Percentiles rank a stretch among this genome's conserved stretches.
These are phyloP conservation scores for Dioszegia aurantiaca DNA, from an alignment of 768 basidiomycete genomes.

Conservation along the genomic window DNA sequence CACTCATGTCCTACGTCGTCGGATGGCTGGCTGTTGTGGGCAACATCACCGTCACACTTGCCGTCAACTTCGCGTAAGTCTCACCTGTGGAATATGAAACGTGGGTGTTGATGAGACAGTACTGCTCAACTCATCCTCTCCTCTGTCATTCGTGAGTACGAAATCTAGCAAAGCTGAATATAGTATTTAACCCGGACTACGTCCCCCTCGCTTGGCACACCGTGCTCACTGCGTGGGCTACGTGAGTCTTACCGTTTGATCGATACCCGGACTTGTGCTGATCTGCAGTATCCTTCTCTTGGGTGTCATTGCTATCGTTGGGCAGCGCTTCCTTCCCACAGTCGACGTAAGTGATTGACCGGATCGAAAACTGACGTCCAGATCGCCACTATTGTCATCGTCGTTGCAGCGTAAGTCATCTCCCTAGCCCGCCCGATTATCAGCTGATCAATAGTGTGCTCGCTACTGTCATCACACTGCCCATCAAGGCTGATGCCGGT, in stretches of 20 bases:
- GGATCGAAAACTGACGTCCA: constrained; percentile 33
- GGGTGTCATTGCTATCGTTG: constrained; percentile 59
- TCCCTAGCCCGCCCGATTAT: neutral
- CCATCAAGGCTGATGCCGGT: constrained; percentile 53
- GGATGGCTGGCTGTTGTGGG: constrained; percentile 68
- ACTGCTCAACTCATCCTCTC: constrained; percentile 30
- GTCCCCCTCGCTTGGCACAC: constrained; percentile 59
- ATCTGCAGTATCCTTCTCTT: constrained; percentile 48
- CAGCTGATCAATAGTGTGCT: constrained; percentile 17
- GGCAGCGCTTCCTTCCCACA: constrained; percentile 59
- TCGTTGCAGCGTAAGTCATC: constrained; percentile 48
- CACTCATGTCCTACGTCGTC: constrained; percentile 63
- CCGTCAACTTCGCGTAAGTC: constrained; percentile 65
- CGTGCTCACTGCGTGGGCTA: constrained; percentile 62
- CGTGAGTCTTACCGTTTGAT: constrained; percentile 48
- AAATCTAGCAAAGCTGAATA: constrained; percentile 45
- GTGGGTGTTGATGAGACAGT: constrained; percentile 6
- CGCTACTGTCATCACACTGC: constrained; percentile 61
- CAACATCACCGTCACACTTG: constrained; percentile 64
- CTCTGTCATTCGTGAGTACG: constrained; percentile 20
- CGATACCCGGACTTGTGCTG: neutral
- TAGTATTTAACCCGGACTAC: constrained; percentile 62
- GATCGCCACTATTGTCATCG: constrained; percentile 63
- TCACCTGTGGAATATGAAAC: constrained; percentile 39
- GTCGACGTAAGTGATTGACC: constrained; percentile 56